Percentiles rank a stretch among this genome's conserved stretches.
Evolutionary conservation across 106 monocot genomes (phyloP).

Genomic region (Dendrobium officinale): DNA sequence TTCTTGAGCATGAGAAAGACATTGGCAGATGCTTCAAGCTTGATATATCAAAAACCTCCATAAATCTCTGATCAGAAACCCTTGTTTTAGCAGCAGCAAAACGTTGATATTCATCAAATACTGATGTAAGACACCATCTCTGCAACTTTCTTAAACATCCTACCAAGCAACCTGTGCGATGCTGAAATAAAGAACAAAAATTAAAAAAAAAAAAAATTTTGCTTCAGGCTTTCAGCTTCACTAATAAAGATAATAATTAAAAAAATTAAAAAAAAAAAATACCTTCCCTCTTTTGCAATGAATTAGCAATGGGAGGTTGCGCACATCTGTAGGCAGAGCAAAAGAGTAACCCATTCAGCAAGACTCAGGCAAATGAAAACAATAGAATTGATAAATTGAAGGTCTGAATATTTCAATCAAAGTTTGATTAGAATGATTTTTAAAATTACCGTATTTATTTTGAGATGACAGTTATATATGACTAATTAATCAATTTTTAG

Average conservation of each 20-base stretch:
- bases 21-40: slow-evolving; percentile 47
- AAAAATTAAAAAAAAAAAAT: background rate
- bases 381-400: background rate
- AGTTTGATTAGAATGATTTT: no score
- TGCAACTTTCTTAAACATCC: slow-evolving; percentile 81
- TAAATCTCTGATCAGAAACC: slow-evolving; percentile 73
- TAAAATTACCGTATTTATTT: no score
- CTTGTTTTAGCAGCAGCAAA: slow-evolving; percentile 81
- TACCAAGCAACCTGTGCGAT: slow-evolving; percentile 75
- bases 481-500: no score
- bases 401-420: no score
- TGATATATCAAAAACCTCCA: slow-evolving; percentile 71
- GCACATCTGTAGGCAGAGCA: slow-evolving; percentile 39
- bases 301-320: slow-evolving; percentile 73
- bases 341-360: background rate
- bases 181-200: slow-evolving; percentile 25
- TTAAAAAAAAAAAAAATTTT: no score
- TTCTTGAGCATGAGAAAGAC: slow-evolving; percentile 9
- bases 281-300: slow-evolving; percentile 93
- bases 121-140: slow-evolving; percentile 74
- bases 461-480: no score
- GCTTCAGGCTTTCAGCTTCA: no score
- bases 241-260: no score
- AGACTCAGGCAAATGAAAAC: background rate
- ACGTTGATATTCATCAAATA: slow-evolving; percentile 73